Evolutionary conservation across 2,329 filamentous ascomycete genomes (phyloP).

Genomic region (Epichloe uncinata): DNA sequence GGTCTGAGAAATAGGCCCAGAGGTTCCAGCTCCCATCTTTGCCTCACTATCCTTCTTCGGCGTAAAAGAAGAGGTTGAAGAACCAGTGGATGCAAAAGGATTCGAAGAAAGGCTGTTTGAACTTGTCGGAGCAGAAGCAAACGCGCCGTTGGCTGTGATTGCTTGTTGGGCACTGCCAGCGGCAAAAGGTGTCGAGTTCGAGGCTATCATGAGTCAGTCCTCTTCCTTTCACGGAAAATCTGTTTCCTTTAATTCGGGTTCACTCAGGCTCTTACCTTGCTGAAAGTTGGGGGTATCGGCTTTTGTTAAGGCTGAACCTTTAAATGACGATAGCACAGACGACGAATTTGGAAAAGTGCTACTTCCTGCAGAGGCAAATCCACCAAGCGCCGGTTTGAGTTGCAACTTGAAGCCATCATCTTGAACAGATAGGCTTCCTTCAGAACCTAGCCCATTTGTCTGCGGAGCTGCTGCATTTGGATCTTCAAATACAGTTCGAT

Average conservation of each 20-base stretch:
- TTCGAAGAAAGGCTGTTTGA: neutral
- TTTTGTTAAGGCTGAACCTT: neutral
- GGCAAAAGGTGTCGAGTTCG: conserved; percentile 3
- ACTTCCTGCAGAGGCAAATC: neutral
- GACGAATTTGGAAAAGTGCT: neutral
- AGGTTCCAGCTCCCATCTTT: neutral
- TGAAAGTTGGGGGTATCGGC: neutral
- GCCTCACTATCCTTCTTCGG: neutral
- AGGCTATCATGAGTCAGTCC: neutral
- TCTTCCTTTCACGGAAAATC: neutral
- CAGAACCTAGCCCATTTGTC: conserved; percentile 8
- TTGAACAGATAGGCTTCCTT: conserved; percentile 19
- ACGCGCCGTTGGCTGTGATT: neutral
- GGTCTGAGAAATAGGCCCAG: neutral
- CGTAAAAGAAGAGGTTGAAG: neutral
- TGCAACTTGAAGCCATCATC: conserved; percentile 2
- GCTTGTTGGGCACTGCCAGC: neutral
- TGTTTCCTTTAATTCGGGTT: neutral
- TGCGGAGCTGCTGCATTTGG: neutral
- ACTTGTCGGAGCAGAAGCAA: conserved; percentile 2
- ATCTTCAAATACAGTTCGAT: conserved; percentile 36
- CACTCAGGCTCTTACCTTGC: neutral
- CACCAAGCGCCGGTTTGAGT: neutral
- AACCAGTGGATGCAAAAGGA: neutral
- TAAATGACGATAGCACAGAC: neutral